phyloP scores from a whole-genome alignment of 2,329 filamentous ascomycete species.

The Dactylonectria macrodidyma region DNA sequence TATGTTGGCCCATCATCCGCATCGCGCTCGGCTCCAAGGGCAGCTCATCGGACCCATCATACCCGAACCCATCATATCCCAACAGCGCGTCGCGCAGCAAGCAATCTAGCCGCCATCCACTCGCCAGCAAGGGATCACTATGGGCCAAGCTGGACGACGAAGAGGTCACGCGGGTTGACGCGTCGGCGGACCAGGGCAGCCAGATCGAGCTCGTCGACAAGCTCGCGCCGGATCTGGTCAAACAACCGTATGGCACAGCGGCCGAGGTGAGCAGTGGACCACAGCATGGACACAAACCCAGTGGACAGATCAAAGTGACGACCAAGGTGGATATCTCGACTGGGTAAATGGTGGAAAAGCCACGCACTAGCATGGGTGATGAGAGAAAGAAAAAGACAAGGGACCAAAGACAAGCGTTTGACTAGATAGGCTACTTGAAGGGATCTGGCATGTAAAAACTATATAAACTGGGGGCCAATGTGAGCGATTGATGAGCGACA shows the following conservation, averaged over 20 bases:
- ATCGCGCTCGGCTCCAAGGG: slow-evolving; percentile 52
- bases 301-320: slow-evolving; percentile 47
- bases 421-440: background rate
- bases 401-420: background rate
- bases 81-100: slow-evolving; percentile 40
- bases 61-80: slow-evolving; percentile 37
- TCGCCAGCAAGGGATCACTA: slow-evolving; percentile 42
- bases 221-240: slow-evolving; percentile 31
- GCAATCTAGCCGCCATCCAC: slow-evolving; percentile 20
- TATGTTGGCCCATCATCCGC: slow-evolving; percentile 71
- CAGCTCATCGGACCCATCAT: slow-evolving; percentile 40
- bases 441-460: background rate
- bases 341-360: slow-evolving; percentile 21
- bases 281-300: slow-evolving; percentile 2
- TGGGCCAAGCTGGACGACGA: slow-evolving; percentile 52
- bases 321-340: slow-evolving; percentile 48
- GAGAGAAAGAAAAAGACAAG: background rate
- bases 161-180: slow-evolving; percentile 32
- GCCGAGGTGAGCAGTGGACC: slow-evolving; percentile 25
- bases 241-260: slow-evolving; percentile 29
- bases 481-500: slow-evolving; percentile 1
- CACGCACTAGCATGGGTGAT: background rate
- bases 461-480: background rate
- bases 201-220: slow-evolving; percentile 50
- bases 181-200: slow-evolving; percentile 43